Percentiles rank a stretch among this genome's conserved stretches.
phyloP scores from a whole-genome alignment of 352 stramenopile genomes.

The Globisporangium nunn region DNA sequence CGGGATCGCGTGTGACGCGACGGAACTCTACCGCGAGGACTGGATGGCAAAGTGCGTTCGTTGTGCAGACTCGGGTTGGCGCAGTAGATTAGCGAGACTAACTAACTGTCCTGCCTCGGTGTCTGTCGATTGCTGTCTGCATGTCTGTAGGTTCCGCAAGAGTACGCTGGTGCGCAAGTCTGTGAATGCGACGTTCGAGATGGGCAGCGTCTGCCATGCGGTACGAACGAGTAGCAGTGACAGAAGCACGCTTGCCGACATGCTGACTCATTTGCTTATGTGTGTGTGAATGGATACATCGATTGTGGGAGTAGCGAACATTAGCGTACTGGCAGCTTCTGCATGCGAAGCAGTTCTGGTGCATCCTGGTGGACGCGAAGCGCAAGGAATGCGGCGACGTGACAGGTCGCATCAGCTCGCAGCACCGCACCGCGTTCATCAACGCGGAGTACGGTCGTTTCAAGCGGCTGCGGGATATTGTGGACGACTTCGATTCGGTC shows the following conservation, averaged over 20 bases:
- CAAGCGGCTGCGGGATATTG: constrained; percentile 49
- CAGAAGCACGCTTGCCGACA: neutral
- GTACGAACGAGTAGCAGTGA: constrained; percentile 22
- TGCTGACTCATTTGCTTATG: neutral
- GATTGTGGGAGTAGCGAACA: constrained; percentile 31
- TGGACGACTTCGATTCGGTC: constrained; percentile 64
- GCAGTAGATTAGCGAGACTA: neutral
- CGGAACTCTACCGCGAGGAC: constrained; percentile 48
- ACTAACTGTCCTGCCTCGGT: too few relatives aligned
- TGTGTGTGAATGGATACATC: neutral
- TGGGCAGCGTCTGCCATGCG: constrained; percentile 74
- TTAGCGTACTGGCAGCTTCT: constrained; percentile 74
- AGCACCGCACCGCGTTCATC: constrained; percentile 33
- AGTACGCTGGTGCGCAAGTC: constrained; percentile 21
- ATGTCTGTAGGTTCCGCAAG: constrained; percentile 28
- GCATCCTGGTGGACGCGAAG: constrained; percentile 63
- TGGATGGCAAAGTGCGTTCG: constrained; percentile 50
- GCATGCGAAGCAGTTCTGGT: constrained; percentile 59
- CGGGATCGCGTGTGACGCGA: constrained; percentile 57
- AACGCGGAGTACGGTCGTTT: constrained; percentile 72
- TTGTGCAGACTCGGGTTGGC: neutral
- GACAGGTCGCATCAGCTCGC: constrained; percentile 36
- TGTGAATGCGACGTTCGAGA: constrained; percentile 39
- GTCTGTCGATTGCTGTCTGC: neutral
- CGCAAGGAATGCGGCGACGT: constrained; percentile 27